Conservation (phyloP, 352 stramenopile genomes). For the Phytophthora macrochlamydospora region DNA sequence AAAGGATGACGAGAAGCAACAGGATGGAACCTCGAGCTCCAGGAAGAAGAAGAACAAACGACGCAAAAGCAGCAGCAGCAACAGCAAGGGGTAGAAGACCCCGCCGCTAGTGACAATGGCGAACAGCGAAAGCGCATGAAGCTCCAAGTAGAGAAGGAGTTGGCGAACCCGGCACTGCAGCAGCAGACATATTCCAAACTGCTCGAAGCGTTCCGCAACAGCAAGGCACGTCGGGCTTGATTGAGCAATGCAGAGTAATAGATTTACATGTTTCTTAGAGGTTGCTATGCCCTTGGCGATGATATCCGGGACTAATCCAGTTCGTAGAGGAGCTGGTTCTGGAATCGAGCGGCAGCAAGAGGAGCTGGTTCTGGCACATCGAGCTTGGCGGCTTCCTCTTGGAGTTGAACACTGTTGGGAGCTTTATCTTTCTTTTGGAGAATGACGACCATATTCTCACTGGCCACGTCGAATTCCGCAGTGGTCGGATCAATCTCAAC, state of each 20-base stretch:
- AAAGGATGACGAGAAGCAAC: slow-evolving; percentile 9
- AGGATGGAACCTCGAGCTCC: slow-evolving; percentile 20
- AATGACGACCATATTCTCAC: slow-evolving; percentile 77
- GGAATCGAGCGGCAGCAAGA: slow-evolving; percentile 47
- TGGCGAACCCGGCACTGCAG: slow-evolving; percentile 57
- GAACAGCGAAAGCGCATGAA: slow-evolving; percentile 68
- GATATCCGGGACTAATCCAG: slow-evolving; percentile 41
- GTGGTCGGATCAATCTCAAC: slow-evolving; percentile 33
- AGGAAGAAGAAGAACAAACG: slow-evolving; percentile 71
- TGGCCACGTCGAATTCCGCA: slow-evolving; percentile 60
- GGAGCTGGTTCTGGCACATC: slow-evolving; percentile 9
- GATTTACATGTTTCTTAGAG: slow-evolving; percentile 34
- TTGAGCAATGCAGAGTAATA: slow-evolving; percentile 31
- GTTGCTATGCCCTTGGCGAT: not conserved
- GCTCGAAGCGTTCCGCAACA: slow-evolving; percentile 67
- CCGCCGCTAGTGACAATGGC: slow-evolving; percentile 26
- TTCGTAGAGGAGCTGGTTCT: slow-evolving; percentile 79
- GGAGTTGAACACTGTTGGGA: not conserved
- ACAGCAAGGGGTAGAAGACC: slow-evolving; percentile 11
- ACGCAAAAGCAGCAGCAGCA: slow-evolving; percentile 60
- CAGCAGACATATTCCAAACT: slow-evolving; percentile 78
- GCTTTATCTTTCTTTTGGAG: slow-evolving; percentile 41
- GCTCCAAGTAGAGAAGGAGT: slow-evolving; percentile 68
- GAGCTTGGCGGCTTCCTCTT: not conserved
- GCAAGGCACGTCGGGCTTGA: slow-evolving; percentile 31